Base-by-base conservation (phyloP, 78 protist genomes). In the Dictyostelium discoideum region DNA sequence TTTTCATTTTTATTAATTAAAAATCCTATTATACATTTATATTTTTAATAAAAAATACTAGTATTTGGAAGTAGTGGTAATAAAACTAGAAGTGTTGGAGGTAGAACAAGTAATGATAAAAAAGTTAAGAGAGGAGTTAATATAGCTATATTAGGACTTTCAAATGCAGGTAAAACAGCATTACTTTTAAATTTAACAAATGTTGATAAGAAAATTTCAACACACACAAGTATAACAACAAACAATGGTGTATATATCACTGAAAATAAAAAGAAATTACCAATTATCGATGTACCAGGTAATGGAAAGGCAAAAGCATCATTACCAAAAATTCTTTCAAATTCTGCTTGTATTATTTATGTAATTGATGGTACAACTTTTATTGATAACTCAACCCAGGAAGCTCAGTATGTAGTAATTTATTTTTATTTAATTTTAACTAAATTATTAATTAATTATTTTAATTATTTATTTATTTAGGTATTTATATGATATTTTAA, bases 141-240 rank as follows among this genome's bases (percentile, higher is more conserved):
- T 39, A 20, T 90, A 14, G 42, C 46, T 13, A 10, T 90, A 3
- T 24, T 72, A 9, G 95, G 95, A 14, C 39, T 83, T 14, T 18
- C 78, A 50, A 86, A 54, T 14, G 48, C 95, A 81, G 95, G 95
- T 39, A 90, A 90, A 77, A 90, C 95, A 20, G 67, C 84, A 67
- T 60, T 90, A 26, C 84, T 90, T 39, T 54, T 72, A 18, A 67
- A 90, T 14, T 50, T 90, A 29, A n/a, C 85, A 54, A 37, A 29
- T 3, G 72, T 40, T 2, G 79, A 67, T 3, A 90, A 80, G 40
- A 13, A 39, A 20, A 39, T 90, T 20, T 3, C 63, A 29, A 60
- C 95, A 18, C 77, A 72, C 39, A 73, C 95, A 10, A 81, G 87
- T 39, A 80, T 90, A 32, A 16, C 40, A 5, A 37, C 48, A 9